phyloP scores from a whole-genome alignment of 1,139 yeast genomes.

The Kodamaea plutei region DNA sequence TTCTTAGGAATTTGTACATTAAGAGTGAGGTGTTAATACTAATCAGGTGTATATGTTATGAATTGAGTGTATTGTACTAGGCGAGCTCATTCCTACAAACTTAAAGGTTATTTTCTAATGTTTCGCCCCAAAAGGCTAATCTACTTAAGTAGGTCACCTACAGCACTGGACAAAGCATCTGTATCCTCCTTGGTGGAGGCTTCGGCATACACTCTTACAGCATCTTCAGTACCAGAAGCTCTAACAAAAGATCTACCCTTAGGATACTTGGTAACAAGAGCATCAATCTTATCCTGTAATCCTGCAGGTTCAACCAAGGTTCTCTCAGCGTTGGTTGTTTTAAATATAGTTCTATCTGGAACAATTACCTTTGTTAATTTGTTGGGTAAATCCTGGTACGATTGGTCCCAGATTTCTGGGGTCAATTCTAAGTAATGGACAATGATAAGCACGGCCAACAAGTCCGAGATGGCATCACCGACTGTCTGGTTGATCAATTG shows the following conservation, averaged over 20 bases:
- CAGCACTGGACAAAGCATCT: constrained; percentile 29
- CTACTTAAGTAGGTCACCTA: constrained; percentile 29
- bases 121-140: no score
- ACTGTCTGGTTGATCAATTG: constrained; percentile 90
- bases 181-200: constrained; percentile 49
- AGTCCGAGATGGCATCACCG: constrained; percentile 93
- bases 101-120: no score
- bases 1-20: no score
- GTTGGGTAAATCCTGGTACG: constrained; percentile 85
- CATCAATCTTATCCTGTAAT: constrained; percentile 70
- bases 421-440: constrained; percentile 50
- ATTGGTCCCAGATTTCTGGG: constrained; percentile 71
- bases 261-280: constrained; percentile 50
- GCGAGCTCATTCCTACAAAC: no score
- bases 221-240: constrained; percentile 98
- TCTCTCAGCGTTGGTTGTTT: constrained; percentile 90
- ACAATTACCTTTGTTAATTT: constrained; percentile 76
- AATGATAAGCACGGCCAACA: constrained; percentile 70
- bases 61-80: no score
- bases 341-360: constrained; percentile 71
- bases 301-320: constrained; percentile 72
- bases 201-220: constrained; percentile 93
- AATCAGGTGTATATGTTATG: no score
- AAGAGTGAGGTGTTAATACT: no score
- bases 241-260: constrained; percentile 88